Evolutionary conservation across 1,284 basidiomycete genomes (phyloP).

Genomic region (Taiwanofungus camphoratus): DNA sequence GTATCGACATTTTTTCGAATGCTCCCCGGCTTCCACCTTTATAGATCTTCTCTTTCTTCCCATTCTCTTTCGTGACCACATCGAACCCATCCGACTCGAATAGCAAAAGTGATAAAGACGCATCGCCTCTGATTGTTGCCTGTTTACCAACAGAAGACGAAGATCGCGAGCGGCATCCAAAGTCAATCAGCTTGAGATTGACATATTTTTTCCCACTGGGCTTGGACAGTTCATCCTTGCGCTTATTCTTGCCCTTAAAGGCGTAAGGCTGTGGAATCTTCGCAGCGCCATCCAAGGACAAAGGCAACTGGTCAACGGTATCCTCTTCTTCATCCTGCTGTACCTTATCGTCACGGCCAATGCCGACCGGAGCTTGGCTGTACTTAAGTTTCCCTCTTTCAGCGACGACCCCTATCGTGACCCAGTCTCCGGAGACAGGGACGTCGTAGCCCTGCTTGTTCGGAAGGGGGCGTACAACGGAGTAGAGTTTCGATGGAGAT

Average conservation of each 20-base stretch:
- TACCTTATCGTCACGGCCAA: slow-evolving; percentile 42
- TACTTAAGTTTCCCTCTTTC: slow-evolving; percentile 74
- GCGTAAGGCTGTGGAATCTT: slow-evolving; percentile 18
- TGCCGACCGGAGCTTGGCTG: slow-evolving; percentile 57
- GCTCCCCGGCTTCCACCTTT: slow-evolving; percentile 88
- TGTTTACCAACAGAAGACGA: slow-evolving; percentile 51
- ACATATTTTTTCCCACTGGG: slow-evolving; percentile 75
- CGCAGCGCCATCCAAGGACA: slow-evolving; percentile 14
- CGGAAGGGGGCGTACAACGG: slow-evolving; percentile 68
- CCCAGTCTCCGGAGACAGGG: slow-evolving; percentile 88
- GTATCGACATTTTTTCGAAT: slow-evolving; percentile 81
- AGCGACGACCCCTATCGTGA: slow-evolving; percentile 85
- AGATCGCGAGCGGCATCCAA: slow-evolving; percentile 50
- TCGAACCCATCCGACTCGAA: slow-evolving; percentile 82
- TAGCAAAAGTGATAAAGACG: slow-evolving; percentile 75
- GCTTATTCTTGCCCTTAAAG: slow-evolving; percentile 32
- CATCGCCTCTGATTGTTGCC: slow-evolving; percentile 69
- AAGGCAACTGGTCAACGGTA: slow-evolving; percentile 16
- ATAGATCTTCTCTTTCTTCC: slow-evolving; percentile 59
- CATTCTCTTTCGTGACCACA: slow-evolving; percentile 40
- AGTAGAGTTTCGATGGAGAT: slow-evolving; percentile 85
- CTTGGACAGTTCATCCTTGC: slow-evolving; percentile 34
- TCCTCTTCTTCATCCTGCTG: slow-evolving; percentile 28
- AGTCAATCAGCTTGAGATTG: slow-evolving; percentile 82
- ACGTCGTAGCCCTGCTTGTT: slow-evolving; percentile 85